Conservation (phyloP, 331 rosid species). For the Cydonia oblonga region DNA sequence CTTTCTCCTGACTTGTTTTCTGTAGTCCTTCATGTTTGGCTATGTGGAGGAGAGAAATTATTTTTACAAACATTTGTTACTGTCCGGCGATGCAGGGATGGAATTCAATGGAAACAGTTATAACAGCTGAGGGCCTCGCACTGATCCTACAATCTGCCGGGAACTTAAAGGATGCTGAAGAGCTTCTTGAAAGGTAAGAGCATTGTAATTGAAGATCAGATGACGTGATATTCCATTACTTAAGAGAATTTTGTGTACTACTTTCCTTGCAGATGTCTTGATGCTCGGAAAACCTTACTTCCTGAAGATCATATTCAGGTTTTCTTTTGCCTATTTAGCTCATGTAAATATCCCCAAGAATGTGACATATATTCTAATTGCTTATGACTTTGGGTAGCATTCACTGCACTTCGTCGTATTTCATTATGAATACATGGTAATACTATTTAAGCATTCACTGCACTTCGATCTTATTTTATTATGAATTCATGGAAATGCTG, state of each 20-base stretch:
- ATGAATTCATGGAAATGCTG: background rate
- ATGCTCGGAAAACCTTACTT: conserved; percentile 55
- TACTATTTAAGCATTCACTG: background rate
- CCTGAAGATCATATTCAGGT: conserved; percentile 68
- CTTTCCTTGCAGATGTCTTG: conserved; percentile 48
- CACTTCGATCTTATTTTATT: background rate
- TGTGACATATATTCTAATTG: background rate
- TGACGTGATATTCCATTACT: background rate
- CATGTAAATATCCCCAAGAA: background rate
- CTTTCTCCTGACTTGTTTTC: background rate
- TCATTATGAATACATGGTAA: background rate
- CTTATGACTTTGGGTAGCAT: background rate
- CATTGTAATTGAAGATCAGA: background rate
- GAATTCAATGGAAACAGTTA: conserved; percentile 60
- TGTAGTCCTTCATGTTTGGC: background rate
- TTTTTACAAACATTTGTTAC: background rate
- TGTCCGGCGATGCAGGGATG: conserved; percentile 53
- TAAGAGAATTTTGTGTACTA: background rate
- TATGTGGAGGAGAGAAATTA: background rate
- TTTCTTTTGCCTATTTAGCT: conserved; percentile 3
- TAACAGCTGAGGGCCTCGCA: conserved; percentile 73
- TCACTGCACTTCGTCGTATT: background rate
- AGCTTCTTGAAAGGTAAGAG: conserved; percentile 73
- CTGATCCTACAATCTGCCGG: conserved; percentile 46
- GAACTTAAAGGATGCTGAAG: conserved; percentile 51